Conservation (phyloP, 1,284 basidiomycete species). For the Ganoderma lucidum region DNA sequence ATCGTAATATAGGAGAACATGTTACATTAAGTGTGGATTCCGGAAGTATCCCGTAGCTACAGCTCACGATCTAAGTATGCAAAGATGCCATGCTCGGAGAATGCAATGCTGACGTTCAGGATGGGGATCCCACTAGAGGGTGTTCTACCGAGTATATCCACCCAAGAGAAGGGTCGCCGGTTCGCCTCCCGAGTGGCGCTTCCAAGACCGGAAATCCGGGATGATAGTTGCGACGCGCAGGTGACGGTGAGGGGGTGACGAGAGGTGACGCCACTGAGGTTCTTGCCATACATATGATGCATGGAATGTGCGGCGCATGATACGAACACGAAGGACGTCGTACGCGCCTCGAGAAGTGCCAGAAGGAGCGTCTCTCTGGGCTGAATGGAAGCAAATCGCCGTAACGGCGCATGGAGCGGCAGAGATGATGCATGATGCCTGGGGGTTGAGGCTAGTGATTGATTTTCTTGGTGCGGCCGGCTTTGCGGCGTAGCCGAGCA, state of each 20-base stretch:
- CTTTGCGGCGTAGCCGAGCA: slow-evolving; percentile 71
- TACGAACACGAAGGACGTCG: neutral
- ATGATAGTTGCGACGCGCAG: neutral
- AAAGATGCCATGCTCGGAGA: neutral
- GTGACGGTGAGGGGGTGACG: neutral
- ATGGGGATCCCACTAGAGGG: no score
- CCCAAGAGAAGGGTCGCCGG: neutral
- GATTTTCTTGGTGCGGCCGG: slow-evolving; percentile 80
- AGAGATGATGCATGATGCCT: neutral
- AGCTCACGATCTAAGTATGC: neutral
- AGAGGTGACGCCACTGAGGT: slow-evolving; percentile 4
- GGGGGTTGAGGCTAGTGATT: slow-evolving; percentile 56
- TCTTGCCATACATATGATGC: neutral
- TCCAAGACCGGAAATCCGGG: neutral
- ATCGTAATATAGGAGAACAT: neutral
- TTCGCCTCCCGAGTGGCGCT: neutral
- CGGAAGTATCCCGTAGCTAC: neutral
- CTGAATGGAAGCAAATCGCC: slow-evolving; percentile 12
- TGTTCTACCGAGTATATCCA: neutral
- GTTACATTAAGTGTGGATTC: neutral
- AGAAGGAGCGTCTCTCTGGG: neutral
- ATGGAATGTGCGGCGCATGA: slow-evolving; percentile 2
- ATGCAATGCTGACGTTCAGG: neutral
- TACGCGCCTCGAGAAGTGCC: neutral
- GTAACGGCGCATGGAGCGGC: neutral